These are phyloP conservation scores for Colletotrichum neosansevieriae DNA, from an alignment of 2,329 filamentous ascomycete species.

Conservation along the genomic window DNA sequence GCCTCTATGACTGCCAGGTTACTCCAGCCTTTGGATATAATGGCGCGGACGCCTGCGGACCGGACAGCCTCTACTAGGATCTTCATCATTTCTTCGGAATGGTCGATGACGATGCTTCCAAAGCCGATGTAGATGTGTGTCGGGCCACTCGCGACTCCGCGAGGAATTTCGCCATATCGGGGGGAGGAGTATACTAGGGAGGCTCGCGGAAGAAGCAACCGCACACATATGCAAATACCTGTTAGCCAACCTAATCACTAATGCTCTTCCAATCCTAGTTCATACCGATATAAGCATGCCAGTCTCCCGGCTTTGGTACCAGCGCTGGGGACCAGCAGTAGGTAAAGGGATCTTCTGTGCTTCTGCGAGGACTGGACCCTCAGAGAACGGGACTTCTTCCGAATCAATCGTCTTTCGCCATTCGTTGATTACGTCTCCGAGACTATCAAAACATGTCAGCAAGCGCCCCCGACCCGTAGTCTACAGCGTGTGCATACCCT, in stretches of 20 bases:
- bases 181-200: conserved; percentile 56
- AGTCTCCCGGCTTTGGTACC: conserved; percentile 75
- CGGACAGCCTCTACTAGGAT: conserved; percentile 33
- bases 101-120: conserved; percentile 40
- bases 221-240: conserved; percentile 39
- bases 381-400: conserved; percentile 76
- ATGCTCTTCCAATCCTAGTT: not conserved
- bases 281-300: conserved; percentile 69
- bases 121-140: conserved; percentile 40
- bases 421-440: conserved; percentile 81
- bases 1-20: conserved; percentile 36
- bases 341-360: conserved; percentile 78
- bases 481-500: conserved; percentile 52
- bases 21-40: conserved; percentile 40
- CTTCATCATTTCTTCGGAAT: conserved; percentile 33
- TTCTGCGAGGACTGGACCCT: conserved; percentile 77
- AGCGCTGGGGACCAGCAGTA: conserved; percentile 82
- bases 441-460: conserved; percentile 31
- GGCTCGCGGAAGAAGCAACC: conserved; percentile 44
- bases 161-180: conserved; percentile 68
- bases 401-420: conserved; percentile 76
- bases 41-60: conserved; percentile 32
- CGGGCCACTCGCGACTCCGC: conserved; percentile 65
- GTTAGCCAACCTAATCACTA: not conserved
- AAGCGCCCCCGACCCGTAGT: fast-evolving